These are phyloP conservation scores for Spinacia oleracea DNA, from an alignment of 179 eudicot species.

Conservation along the genomic window DNA sequence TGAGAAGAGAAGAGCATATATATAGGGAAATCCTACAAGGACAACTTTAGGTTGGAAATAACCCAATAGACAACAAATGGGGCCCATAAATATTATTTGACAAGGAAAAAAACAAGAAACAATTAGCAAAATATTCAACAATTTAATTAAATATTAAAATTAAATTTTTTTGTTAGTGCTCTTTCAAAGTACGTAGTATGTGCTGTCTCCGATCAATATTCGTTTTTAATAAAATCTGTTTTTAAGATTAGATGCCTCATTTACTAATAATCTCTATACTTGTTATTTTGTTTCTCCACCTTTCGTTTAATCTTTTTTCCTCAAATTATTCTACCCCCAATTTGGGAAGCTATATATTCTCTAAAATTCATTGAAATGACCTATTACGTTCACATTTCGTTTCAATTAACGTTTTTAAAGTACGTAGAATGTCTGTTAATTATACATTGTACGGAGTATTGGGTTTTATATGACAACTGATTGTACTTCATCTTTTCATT, in stretches of 20 bases:
- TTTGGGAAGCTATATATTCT: constrained; percentile 16
- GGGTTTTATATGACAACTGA: too few relatives aligned
- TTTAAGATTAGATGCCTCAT: constrained; percentile 32
- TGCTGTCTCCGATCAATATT: constrained; percentile 35
- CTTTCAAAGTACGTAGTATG: constrained; percentile 29
- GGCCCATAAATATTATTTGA: constrained; percentile 14
- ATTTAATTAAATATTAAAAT: too few relatives aligned
- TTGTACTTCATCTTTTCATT: too few relatives aligned
- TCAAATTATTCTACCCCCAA: constrained; percentile 15
- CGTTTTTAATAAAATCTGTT: neutral
- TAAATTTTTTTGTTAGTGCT: constrained; percentile 23
- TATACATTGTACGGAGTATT: too few relatives aligned
- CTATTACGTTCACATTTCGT: too few relatives aligned
- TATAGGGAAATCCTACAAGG: constrained; percentile 27
- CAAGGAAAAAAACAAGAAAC: neutral
- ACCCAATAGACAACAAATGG: constrained; percentile 10
- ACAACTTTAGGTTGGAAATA: constrained; percentile 8
- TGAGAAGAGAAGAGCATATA: constrained; percentile 29
- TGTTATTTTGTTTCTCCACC: constrained; percentile 17
- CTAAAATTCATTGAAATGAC: too few relatives aligned
- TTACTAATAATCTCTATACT: constrained; percentile 10
- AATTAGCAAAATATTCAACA: constrained; percentile 11
- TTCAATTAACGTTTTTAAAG: too few relatives aligned
- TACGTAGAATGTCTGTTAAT: too few relatives aligned
- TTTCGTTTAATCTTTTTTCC: constrained; percentile 14